phyloP scores from a whole-genome alignment of 768 basidiomycete genomes.

The Hydnomerulius pinastri region DNA sequence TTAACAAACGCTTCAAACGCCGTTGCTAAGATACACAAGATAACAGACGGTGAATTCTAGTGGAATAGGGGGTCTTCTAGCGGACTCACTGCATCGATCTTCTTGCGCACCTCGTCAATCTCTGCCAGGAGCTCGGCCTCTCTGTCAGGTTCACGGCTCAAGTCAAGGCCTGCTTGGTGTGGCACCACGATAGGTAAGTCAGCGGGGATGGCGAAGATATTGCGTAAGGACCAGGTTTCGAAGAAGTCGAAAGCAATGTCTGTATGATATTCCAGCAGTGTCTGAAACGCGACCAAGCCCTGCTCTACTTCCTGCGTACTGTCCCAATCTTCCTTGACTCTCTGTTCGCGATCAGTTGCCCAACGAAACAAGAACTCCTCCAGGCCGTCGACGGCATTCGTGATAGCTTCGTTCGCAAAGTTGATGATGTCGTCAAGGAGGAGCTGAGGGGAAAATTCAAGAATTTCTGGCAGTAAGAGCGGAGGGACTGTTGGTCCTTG shows the following conservation, averaged over 20 bases:
- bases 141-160: slow-evolving; percentile 57
- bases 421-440: slow-evolving; percentile 88
- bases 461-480: slow-evolving; percentile 47
- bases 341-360: slow-evolving; percentile 64
- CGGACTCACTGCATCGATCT: slow-evolving; percentile 67
- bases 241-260: slow-evolving; percentile 93
- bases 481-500: slow-evolving; percentile 31
- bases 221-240: slow-evolving; percentile 86
- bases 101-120: slow-evolving; percentile 64
- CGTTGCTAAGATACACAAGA: slow-evolving; percentile 51
- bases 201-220: slow-evolving; percentile 78
- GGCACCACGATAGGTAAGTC: slow-evolving; percentile 72
- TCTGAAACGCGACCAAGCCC: slow-evolving; percentile 85
- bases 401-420: slow-evolving; percentile 76
- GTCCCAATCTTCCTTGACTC: slow-evolving; percentile 50
- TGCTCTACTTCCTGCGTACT: slow-evolving; percentile 72
- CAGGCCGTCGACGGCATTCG: slow-evolving; percentile 76
- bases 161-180: slow-evolving; percentile 73
- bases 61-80: not conserved
- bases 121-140: slow-evolving; percentile 66
- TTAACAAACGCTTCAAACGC: slow-evolving; percentile 57
- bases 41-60: slow-evolving; percentile 9
- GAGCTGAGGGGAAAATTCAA: slow-evolving; percentile 83
- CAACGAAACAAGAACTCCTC: slow-evolving; percentile 76
- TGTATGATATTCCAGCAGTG: slow-evolving; percentile 82